phyloP scores from a whole-genome alignment of 306 rosid genomes.

The Hippophae gyantsensis region DNA sequence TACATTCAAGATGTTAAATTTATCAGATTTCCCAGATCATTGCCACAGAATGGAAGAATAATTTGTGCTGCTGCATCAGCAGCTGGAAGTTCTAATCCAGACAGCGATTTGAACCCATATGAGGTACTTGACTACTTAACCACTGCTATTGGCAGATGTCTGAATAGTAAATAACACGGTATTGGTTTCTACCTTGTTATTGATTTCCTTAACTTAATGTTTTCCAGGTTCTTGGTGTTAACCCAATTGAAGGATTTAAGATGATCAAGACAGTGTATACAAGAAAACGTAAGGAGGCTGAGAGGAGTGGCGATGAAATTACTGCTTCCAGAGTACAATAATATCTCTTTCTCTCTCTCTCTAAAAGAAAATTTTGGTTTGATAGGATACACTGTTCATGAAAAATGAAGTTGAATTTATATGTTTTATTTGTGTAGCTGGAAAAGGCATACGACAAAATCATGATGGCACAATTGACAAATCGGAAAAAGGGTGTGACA shows the following conservation, averaged over 20 bases:
- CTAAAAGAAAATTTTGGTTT: neutral
- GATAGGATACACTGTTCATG: neutral
- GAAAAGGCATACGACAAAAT: conserved; percentile 88
- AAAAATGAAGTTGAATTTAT: neutral
- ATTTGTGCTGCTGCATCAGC: conserved; percentile 68
- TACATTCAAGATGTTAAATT: conserved; percentile 24
- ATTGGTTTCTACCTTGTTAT: conserved; percentile 1
- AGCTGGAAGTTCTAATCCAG: conserved; percentile 82
- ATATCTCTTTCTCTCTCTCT: neutral
- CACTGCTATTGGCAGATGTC: neutral
- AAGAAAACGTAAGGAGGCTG: conserved; percentile 63
- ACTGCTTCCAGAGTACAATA: conserved; percentile 55
- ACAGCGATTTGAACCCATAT: conserved; percentile 59
- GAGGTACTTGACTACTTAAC: conserved; percentile 40
- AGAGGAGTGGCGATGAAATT: conserved; percentile 63
- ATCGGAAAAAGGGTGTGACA: conserved; percentile 88
- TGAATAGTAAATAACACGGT: neutral
- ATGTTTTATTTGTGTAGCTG: conserved; percentile 35
- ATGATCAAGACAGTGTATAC: conserved; percentile 57
- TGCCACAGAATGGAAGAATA: conserved; percentile 25
- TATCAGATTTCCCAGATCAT: conserved; percentile 38
- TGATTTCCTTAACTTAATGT: conserved; percentile 6
- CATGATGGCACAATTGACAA: conserved; percentile 88
- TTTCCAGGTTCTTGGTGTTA: conserved; percentile 75
- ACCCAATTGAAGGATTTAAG: conserved; percentile 72